Base-by-base conservation (phyloP, 306 rosid species). In the Quercus aquifolioides region DNA sequence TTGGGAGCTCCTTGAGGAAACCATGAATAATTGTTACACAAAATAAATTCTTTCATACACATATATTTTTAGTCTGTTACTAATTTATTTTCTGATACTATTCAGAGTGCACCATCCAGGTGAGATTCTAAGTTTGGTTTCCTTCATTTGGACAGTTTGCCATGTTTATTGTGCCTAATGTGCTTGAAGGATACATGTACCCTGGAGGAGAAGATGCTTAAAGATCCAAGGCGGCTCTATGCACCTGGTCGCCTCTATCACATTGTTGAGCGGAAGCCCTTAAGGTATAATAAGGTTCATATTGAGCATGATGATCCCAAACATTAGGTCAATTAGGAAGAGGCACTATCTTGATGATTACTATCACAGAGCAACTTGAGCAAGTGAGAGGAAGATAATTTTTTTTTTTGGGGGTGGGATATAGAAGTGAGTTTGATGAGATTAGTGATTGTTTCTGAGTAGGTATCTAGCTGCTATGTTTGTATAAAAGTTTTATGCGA, bases 161-260 rank as follows among this genome's bases (percentile, higher is more conserved):
- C 99, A 76, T 95, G 99, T 81, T 84, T 95, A 13, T 81, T 92
- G 80, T 95, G 98, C 83, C 51, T 91, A 80, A 73, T 79, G 88
- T 95, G 99, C 97, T 74, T 92, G 85, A 92, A 90, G 85, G 99
- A 95, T 83, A 95, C 99, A 17, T 95, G 95, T 88, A 95, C 94
- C 18, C 71, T 91, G 85, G 92, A 95, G 86, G 91, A 89, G 89
- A 92, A 87, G 83, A 90, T 70, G 94, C 95, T 92, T 64, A 90
- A 88, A 73, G 98, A 95, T 88, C 99, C 98, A 55, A 89, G 96
- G 83, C 90, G 99, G 73, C 89, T 93, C 51, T 92, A 95, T 58
- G 99, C 98, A 58, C 98, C 97, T 46, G 98, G 99, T 76, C 96
- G 99, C 71, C 98, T 95, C 55, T 95, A 95, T 84, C 99, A 95